Conservation (phyloP, 2,329 filamentous ascomycete species). For the Grosmannia clavigera region DNA sequence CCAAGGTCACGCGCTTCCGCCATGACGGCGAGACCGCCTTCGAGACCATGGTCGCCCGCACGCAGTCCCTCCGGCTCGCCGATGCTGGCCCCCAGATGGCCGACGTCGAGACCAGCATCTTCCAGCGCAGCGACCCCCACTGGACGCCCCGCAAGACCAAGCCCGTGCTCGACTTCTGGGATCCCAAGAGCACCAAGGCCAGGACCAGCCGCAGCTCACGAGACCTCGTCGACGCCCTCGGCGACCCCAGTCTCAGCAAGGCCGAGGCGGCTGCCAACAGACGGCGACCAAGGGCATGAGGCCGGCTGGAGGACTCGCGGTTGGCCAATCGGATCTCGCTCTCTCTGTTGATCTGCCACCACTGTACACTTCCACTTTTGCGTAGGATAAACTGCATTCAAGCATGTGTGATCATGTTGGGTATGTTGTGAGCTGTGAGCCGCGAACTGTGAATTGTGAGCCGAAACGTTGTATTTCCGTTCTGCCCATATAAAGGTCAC, state of each 20-base stretch:
- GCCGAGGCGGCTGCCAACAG: too few species aligned
- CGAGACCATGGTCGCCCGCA: slow-evolving; percentile 46
- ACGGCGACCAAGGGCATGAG: too few species aligned
- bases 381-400: too few species aligned
- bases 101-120: slow-evolving; percentile 8
- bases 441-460: too few species aligned
- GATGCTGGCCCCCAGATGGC: slow-evolving; percentile 12
- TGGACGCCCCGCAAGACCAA: background rate
- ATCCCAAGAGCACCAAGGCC: background rate
- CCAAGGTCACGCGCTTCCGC: slow-evolving; percentile 71
- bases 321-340: too few species aligned
- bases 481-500: too few species aligned
- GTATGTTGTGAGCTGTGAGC: too few species aligned
- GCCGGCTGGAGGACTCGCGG: too few species aligned
- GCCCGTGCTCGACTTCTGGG: slow-evolving; percentile 11
- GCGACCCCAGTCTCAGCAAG: background rate
- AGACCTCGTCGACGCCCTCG: slow-evolving; percentile 1
- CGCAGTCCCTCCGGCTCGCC: slow-evolving; percentile 22
- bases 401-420: too few species aligned
- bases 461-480: too few species aligned
- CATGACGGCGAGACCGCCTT: slow-evolving; percentile 53
- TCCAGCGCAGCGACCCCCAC: slow-evolving; percentile 1
- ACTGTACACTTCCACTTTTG: too few species aligned
- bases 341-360: too few species aligned
- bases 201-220: background rate